Base-by-base conservation (phyloP, 31 red algal genomes). In the Odonthalia washingtoniensis region DNA sequence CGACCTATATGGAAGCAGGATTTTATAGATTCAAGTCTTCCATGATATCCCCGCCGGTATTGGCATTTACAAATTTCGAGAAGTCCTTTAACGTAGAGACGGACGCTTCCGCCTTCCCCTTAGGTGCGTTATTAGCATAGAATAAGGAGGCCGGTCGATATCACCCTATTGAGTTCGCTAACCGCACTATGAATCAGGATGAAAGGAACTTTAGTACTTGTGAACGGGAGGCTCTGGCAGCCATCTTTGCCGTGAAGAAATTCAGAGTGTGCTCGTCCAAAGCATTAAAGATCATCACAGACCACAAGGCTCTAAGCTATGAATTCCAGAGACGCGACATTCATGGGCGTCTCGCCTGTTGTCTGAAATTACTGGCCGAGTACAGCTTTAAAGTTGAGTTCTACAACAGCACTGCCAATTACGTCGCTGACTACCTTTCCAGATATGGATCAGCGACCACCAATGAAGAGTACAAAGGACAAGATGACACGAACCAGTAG, bases 31-130 rank as follows among this genome's bases (percentile, higher is more conserved):
- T 57, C 12, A 57, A 57, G 21, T 14, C 9, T 21, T 9, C 49
- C 49, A 57, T 69, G 6, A 69, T 38, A 0, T 30, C 80, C 4
- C 63, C 80, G 3, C 60, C 1, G 0, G 80, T 83, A 4, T 61
- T 39, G 0, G 26, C 62, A 4, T 83, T 83, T 39, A 27, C 80
- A 3, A 61, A 70, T 42, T 83, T 83, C 26, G 33, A 69, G 9
- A 52, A 36, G 26, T 61, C 35, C 3, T 83, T 83, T 32, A 14
- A 21, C 14, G 80, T 83, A 26, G 60, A 83, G 0, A 83, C 80
- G 0, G 80, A 83, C 26, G 53, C 30, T 12, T 83, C 60, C 26
- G 49, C 80, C 4, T 26, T 69, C 2, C 17, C 80, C 0, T 4
- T 83, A 3, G 80, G 63, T 18, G 63, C 46, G 0, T 5, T 83